Base-by-base conservation (phyloP, 2,329 filamentous ascomycete genomes). In the Aspergillus viridinutans region DNA sequence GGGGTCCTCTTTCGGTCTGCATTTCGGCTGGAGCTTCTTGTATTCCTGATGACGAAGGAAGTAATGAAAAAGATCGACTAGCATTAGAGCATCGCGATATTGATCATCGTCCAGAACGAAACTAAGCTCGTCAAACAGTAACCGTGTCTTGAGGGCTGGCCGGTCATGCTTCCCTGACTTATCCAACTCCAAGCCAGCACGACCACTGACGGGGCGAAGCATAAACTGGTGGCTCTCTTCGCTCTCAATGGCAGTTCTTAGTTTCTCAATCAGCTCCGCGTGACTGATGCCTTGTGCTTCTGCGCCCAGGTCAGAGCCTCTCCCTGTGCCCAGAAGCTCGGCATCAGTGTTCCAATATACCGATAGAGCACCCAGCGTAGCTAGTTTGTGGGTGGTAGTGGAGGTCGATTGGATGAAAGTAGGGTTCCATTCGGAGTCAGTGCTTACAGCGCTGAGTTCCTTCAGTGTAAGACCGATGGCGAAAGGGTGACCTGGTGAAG, bases 281-380 rank as follows among this genome's bases (percentile, higher is more conserved):
- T 95, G 91, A 17, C 64, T 78, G 53, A 89, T 80, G 8, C 83
- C 76, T 61, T 90, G 83, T 10, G 83, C 80, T 32, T 80, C 77
- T 45, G 79, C 83, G 3, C 79, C 76, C 8, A 82, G 79, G 58
- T 85, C 80, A 3, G 85, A 84, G 63, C 94, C 90, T 64, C 89
- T 87, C 7, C 92, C 92, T 4, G 89, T 87, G 12, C 92, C 91
- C 47, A 97, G 81, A 3, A 99, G 82, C 26, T 88, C 82, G 1
- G 92, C 85, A 72, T 99, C 93, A 1, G 94, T 99, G 72, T 99
- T 95, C 94, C 95, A 99, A 75, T 99, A 99, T 9, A 97, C 84
- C 2, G 94, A 92, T 52, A 99, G 78, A 4, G 92, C 91, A 32
- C 90, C 91, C 17, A 99, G 81, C 2, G 89, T 95, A 5, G 92